phyloP scores from a whole-genome alignment of 352 stramenopile species.

The Globisporangium viniferum region DNA sequence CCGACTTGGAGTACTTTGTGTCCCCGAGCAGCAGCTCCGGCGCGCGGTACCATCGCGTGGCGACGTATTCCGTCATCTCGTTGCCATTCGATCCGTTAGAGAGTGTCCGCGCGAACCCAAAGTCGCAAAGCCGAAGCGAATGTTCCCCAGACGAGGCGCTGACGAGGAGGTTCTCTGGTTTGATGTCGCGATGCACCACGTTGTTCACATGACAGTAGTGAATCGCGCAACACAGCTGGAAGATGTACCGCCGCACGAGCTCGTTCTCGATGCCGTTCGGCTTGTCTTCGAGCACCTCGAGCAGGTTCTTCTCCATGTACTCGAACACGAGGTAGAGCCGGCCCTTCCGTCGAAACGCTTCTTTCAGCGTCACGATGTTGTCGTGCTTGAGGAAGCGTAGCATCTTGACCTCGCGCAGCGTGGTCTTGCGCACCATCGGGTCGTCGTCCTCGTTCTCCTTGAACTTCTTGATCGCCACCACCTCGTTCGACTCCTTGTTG shows the following conservation, averaged over 20 bases:
- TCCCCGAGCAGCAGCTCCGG: slow-evolving; percentile 99
- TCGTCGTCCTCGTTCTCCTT: slow-evolving; percentile 91
- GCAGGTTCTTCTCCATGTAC: slow-evolving; percentile 96
- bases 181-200: slow-evolving; percentile 99
- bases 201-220: slow-evolving; percentile 96
- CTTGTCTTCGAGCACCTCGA: slow-evolving; percentile 94
- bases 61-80: slow-evolving; percentile 99
- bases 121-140: slow-evolving; percentile 98
- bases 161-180: slow-evolving; percentile 98
- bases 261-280: slow-evolving; percentile 85
- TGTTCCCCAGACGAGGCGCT: slow-evolving; percentile 93
- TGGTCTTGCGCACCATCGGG: slow-evolving; percentile 92
- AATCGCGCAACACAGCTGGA: slow-evolving; percentile 96
- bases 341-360: slow-evolving; percentile 97
- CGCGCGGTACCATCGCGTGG: slow-evolving; percentile 97
- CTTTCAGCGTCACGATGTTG: slow-evolving; percentile 97
- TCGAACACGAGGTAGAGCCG: slow-evolving; percentile 98
- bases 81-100: slow-evolving; percentile 58
- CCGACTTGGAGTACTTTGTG: slow-evolving; percentile 97
- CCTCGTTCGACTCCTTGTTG: slow-evolving; percentile 95
- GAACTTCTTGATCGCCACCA: slow-evolving; percentile 99
- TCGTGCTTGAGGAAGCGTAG: slow-evolving; percentile 97
- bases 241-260: slow-evolving; percentile 97
- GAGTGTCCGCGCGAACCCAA: slow-evolving; percentile 93
- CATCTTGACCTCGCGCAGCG: slow-evolving; percentile 97